Evolutionary conservation across 176 grass and related monocot species (phyloP).

Genomic region (Elaeis guineensis): DNA sequence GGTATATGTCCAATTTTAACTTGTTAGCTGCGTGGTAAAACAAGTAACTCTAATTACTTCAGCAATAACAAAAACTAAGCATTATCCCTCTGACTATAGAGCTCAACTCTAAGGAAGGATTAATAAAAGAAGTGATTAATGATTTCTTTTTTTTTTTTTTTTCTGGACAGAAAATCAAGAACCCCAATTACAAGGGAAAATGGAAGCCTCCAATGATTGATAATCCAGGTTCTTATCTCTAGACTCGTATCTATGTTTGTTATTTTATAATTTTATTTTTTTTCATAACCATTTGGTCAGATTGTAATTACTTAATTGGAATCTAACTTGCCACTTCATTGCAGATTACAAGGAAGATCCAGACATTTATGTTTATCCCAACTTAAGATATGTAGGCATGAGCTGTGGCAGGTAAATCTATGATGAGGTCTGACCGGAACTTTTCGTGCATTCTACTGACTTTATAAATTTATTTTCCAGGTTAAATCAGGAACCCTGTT

Average conservation of each 20-base stretch:
- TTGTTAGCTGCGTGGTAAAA: no score
- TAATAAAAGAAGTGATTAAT: not conserved
- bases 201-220: slow-evolving; percentile 75
- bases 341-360: slow-evolving; percentile 68
- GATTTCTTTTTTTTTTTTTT: not conserved
- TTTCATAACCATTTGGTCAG: no score
- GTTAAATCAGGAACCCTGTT: slow-evolving; percentile 69
- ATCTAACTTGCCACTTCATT: slow-evolving; percentile 1
- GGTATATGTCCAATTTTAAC: slow-evolving; percentile 11
- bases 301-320: not conserved
- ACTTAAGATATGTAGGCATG: slow-evolving; percentile 61
- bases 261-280: no score
- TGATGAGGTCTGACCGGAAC: not conserved
- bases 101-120: no score
- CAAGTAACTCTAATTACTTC: no score
- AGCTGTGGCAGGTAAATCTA: slow-evolving; percentile 54
- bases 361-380: slow-evolving; percentile 40
- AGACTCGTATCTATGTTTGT: no score
- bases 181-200: slow-evolving; percentile 63
- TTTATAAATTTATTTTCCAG: slow-evolving; percentile 3
- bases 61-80: no score
- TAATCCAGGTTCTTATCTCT: slow-evolving; percentile 43
- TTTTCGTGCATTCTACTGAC: not conserved
- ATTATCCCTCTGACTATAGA: no score
- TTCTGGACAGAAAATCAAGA: slow-evolving; percentile 57